Evolutionary conservation across 1,284 basidiomycete genomes (phyloP), one percentile per base, ranked within the genome.

Genomic region (Neonothopanus nambi): DNA sequence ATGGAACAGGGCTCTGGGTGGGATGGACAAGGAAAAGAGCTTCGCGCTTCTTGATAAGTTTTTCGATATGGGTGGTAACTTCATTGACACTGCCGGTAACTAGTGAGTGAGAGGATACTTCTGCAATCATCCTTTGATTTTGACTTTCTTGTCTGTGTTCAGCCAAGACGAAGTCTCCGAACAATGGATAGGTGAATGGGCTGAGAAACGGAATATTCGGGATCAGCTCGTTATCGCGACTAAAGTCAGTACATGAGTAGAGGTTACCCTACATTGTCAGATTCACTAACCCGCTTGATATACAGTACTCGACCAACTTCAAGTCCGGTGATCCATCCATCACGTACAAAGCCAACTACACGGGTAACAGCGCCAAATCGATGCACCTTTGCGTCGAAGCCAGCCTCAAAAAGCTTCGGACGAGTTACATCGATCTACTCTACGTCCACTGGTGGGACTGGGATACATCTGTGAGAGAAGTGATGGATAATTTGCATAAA

Each of bases 371-470:
- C 52, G 42, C 63, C 49, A 79, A 81, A 58, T 71, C 74, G 0
- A 52, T 83, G 55, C 70, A 74, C 50, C 39, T 76, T 35, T 75
- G 74, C 39, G 67, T 82, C 35, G 68, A 70, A 23, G 73, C 62
- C 2, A 79, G 77, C 20, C 70, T 85, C 52, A 77, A 79, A 65
- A 84, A 82, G 60, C 72, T 85, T 6, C 72, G 80, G 21, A 85
- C 83, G 11, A 61, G 65, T 36, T 85, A 82, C 57, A 74, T 81
- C 60, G 79, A 81, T 57, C 68, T 80, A 21, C 62, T 78, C 24
- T 83, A 82, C 64, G 63, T 82, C 13, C 81, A 82, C 63, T 80
- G 74, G 72, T 80, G 76, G 76, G 78, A 81, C 62, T 81, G 60
- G 55, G 69, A 73, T 11, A 81, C 81, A 11, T 73, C 71, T 38